A percentile compares a stretch with the other conserved stretches of the same genome.
These are phyloP conservation scores for Sphaerostilbella broomeana DNA, from an alignment of 2,329 filamentous ascomycete genomes.

Conservation along the genomic window DNA sequence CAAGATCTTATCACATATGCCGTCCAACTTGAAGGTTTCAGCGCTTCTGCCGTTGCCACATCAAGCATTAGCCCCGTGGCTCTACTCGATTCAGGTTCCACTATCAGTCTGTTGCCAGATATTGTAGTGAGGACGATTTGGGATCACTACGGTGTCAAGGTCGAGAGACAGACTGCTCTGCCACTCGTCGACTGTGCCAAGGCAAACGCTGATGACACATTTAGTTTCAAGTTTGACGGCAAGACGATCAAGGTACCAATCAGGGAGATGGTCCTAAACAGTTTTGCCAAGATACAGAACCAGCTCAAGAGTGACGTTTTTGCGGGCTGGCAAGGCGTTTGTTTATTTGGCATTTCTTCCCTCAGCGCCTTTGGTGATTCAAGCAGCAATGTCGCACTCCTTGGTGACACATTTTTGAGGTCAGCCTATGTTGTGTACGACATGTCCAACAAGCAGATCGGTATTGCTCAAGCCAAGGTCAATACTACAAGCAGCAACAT, in stretches of 20 bases:
- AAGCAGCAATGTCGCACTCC: conserved; percentile 33
- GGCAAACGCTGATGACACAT: conserved; percentile 35
- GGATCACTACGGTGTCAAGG: conserved; percentile 46
- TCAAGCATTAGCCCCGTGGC: conserved; percentile 42
- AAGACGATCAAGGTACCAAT: conserved; percentile 43
- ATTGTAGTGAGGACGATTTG: conserved; percentile 47
- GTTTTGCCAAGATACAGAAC: conserved; percentile 31
- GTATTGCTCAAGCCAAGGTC: conserved; percentile 46
- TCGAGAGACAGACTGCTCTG: conserved; percentile 33
- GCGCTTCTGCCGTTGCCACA: conserved; percentile 30
- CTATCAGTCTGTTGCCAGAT: conserved; percentile 61
- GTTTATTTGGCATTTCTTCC: conserved; percentile 50
- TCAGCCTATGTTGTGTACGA: conserved; percentile 54
- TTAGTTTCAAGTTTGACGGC: conserved; percentile 47
- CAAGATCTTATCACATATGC: conserved; percentile 34
- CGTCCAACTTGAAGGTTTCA: conserved; percentile 32
- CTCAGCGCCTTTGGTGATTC: conserved; percentile 28
- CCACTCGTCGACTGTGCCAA: conserved; percentile 47
- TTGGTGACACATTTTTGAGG: conserved; percentile 54
- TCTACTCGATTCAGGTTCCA: conserved; percentile 69
- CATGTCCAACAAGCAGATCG: conserved; percentile 43
- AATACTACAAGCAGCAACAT: conserved; percentile 39
- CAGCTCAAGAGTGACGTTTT: conserved; percentile 31
- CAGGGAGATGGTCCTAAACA: conserved; percentile 46
- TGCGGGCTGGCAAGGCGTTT: conserved; percentile 37